Percentiles rank a stretch among this genome's conserved stretches.
These are phyloP conservation scores for Cocos nucifera DNA, from an alignment of 176 grass and related monocot genomes.

Conservation along the genomic window DNA sequence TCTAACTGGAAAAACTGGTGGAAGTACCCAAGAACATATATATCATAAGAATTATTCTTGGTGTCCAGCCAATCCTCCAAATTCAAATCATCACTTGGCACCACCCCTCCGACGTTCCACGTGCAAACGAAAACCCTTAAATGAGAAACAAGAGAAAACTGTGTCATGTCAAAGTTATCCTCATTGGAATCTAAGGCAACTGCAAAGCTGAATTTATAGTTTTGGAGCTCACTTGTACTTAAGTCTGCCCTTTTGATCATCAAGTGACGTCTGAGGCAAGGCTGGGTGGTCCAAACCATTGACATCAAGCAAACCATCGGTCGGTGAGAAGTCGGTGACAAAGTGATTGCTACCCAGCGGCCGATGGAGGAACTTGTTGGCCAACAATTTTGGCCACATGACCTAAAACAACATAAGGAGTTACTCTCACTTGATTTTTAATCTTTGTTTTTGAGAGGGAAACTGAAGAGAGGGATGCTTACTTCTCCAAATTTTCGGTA, in stretches of 20 bases:
- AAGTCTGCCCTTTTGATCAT: constrained; percentile 28
- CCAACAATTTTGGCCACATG: constrained; percentile 44
- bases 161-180: no score
- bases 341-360: constrained; percentile 41
- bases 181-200: no score
- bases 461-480: constrained; percentile 18
- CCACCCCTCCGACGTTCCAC: constrained; percentile 78
- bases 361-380: constrained; percentile 45
- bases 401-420: constrained; percentile 48
- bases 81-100: constrained; percentile 52
- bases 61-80: constrained; percentile 89
- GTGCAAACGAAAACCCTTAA: constrained; percentile 74
- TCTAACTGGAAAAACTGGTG: background rate
- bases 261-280: constrained; percentile 29
- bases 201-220: no score
- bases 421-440: constrained; percentile 9
- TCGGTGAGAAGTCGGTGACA: constrained; percentile 34
- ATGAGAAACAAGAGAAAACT: background rate
- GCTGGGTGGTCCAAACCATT: constrained; percentile 30
- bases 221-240: constrained; percentile 62
- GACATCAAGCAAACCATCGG: constrained; percentile 9
- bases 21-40: constrained; percentile 86
- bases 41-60: constrained; percentile 47
- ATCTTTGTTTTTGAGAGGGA: constrained; percentile 14
- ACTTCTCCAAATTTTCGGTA: constrained; percentile 47